A percentile compares a stretch with the other conserved stretches of the same genome.
phyloP scores from a whole-genome alignment of 2,329 filamentous ascomycete genomes.

The Chrysosporium queenslandicum region DNA sequence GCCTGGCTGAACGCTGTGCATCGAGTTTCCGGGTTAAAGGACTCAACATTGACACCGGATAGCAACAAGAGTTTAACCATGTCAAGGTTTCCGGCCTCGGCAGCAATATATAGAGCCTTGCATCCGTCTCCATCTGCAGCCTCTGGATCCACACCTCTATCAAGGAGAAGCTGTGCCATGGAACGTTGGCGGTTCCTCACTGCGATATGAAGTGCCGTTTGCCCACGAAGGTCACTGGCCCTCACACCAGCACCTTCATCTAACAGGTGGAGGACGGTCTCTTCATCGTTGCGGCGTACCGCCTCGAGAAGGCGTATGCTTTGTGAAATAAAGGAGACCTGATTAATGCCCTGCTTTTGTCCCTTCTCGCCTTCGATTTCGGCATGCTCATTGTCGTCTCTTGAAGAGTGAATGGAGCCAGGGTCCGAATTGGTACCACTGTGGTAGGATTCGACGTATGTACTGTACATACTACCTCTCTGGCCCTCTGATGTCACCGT shows the following conservation, averaged over 20 bases:
- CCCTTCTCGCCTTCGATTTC: neutral
- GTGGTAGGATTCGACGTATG: too few relatives aligned
- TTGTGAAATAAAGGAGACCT: neutral
- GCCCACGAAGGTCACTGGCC: constrained; percentile 24
- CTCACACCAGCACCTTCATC: constrained; percentile 40
- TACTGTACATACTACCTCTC: too few relatives aligned
- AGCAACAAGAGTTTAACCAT: constrained; percentile 19
- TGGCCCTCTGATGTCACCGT: too few relatives aligned
- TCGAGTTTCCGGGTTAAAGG: neutral
- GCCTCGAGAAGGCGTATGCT: neutral
- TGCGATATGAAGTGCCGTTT: constrained; percentile 22
- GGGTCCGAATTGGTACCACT: too few relatives aligned
- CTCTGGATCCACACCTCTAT: constrained; percentile 16
- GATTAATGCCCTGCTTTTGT: neutral
- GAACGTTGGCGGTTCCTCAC: constrained; percentile 17
- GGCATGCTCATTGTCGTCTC: neutral
- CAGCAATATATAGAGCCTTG: constrained; percentile 21
- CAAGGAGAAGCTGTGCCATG: constrained; percentile 18
- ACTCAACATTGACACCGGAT: constrained; percentile 16
- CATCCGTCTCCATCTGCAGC: constrained; percentile 12
- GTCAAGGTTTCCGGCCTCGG: constrained; percentile 15
- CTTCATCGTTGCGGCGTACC: neutral
- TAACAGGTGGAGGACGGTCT: constrained; percentile 29
- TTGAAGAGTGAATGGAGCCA: neutral
- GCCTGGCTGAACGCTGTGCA: neutral